Base-by-base conservation (phyloP, 2,329 filamentous ascomycete species). In the Bipolaris oryzae region DNA sequence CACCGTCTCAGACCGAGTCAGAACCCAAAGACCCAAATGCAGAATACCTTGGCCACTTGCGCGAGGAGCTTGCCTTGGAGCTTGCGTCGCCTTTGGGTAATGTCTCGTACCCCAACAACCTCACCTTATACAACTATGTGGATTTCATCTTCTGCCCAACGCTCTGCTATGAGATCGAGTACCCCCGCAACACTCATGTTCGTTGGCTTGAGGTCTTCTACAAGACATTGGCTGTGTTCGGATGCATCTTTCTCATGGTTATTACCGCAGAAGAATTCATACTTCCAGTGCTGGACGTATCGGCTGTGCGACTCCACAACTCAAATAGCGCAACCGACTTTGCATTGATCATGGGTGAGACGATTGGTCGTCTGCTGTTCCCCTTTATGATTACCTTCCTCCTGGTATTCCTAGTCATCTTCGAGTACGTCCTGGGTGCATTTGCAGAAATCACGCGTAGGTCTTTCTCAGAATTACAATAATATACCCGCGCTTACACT, bases 331-430 rank as follows among this genome's bases (percentile, higher is more conserved):
- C 81, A 25, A 78, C 84, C 1, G 95, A 98, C 61, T 86, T 85
- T 53, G 82, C 87, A 2, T 85, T 99, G 57, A 87, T 97, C 63
- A 83, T 99, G 21, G 87, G 90, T 25, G 95, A 98, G 81, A 92
- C 90, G 13, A 93, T 96, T 72, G 94, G 90, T 55, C 88, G 91
- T 82, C 86, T 99, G 16, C 84, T 99, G 20, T 98, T 97, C 77
- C 95, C 95, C 3, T 99, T 98, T 77, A 97, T 97, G 91, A 84
- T 98, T 59, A 96, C 89, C 3, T 96, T 98, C 75, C 81, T 98
- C 4, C 87, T 98, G 45, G 93, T 98, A 53, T 99, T 99, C 80
- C 87, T 99, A 56, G 92, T 97, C 76, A 98, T 98, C 69, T 99
- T 98, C 76, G 95, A 99, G 76, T 99, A 98, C 76, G 85, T 96